Evolutionary conservation across 2,329 filamentous ascomycete species (phyloP).

Genomic region (Fusarium succisae): DNA sequence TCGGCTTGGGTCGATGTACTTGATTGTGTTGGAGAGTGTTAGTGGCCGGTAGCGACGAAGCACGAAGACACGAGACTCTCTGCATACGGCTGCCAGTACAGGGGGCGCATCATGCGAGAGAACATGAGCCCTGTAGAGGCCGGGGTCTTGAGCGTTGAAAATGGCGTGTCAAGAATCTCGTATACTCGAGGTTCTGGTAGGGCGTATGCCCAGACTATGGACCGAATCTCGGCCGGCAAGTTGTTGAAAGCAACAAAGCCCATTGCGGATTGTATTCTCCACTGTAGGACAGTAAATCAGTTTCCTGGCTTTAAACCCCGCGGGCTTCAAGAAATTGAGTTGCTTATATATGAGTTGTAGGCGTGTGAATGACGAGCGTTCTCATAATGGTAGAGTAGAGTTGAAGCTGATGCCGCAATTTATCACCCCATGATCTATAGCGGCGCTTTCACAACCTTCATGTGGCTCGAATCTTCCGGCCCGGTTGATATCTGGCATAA

Average conservation of each 20-base stretch:
- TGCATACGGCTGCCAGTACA: slow-evolving; percentile 18
- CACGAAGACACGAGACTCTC: slow-evolving; percentile 20
- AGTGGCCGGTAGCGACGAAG: slow-evolving; percentile 22
- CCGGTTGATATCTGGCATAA: slow-evolving; percentile 10
- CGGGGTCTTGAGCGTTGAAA: slow-evolving; percentile 30
- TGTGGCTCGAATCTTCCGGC: slow-evolving; percentile 15
- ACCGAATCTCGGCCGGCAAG: slow-evolving; percentile 30
- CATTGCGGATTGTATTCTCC: slow-evolving; percentile 3
- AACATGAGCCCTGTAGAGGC: slow-evolving; percentile 29
- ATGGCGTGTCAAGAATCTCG: slow-evolving; percentile 33
- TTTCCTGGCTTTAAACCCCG: neutral
- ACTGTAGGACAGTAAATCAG: neutral
- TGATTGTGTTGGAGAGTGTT: slow-evolving; percentile 22
- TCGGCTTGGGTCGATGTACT: slow-evolving; percentile 26
- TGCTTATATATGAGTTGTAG: slow-evolving; percentile 4
- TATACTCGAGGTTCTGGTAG: slow-evolving; percentile 33
- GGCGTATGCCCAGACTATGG: slow-evolving; percentile 31
- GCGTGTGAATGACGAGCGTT: neutral
- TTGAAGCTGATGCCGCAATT: neutral
- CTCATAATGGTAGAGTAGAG: neutral
- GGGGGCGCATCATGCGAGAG: slow-evolving; percentile 25
- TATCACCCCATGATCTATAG: slow-evolving; percentile 31
- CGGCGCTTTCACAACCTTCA: slow-evolving; percentile 1
- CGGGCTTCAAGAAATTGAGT: neutral
- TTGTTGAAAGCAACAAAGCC: slow-evolving; percentile 24